Base-by-base conservation (phyloP, 176 grass and related monocot genomes). In the Aegilops umbellulata region DNA sequence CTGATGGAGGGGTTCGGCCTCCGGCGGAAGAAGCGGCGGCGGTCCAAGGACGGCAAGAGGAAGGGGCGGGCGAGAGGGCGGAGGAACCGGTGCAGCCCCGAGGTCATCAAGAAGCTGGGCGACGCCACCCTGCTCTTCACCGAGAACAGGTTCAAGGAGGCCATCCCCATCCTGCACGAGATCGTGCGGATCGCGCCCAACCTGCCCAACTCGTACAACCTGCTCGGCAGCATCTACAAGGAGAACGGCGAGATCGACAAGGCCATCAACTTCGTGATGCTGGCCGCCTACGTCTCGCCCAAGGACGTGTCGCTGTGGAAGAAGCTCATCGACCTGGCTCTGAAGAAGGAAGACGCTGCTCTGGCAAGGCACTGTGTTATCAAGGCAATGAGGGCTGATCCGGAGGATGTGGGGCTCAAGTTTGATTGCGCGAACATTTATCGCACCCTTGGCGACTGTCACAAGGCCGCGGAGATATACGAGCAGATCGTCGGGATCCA, bases 381-480 rank as follows among this genome's bases (percentile, higher is more conserved):
- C 49, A 98, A 94, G 69, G 96, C 96, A 41, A 95, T 98, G 87
- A 90, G 77, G 85, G 93, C 96, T 32, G 96, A 98, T 82, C 93
- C 96, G 34, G 90, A 95, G 64, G 96, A 98, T 78, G 86, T 87
- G 14, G 88, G 90, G 46, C 77, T 94, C 32, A 98, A 95, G 77
- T 95, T 92, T 82, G 91, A 92, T 51, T 87, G 83, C 42, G 96
- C 91, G 11, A 88, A 91, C 30, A 74, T 98, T 47, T 89, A 95
- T 64, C 83, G 65, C 31, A 83, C 92, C 5, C 78, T 92, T 35
- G 81, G 29, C 13, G 91, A 98, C 16, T 94, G 92, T 69, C 89
- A 91, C 53, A 95, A 94, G 51, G 91, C 96, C 79, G 96, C 86
- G 26, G 91, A 95, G 83, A 69, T 91, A 73, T 98, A 98, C 62